Conservation (phyloP, 2,329 filamentous ascomycete genomes). For the Diaporthe batatas region DNA sequence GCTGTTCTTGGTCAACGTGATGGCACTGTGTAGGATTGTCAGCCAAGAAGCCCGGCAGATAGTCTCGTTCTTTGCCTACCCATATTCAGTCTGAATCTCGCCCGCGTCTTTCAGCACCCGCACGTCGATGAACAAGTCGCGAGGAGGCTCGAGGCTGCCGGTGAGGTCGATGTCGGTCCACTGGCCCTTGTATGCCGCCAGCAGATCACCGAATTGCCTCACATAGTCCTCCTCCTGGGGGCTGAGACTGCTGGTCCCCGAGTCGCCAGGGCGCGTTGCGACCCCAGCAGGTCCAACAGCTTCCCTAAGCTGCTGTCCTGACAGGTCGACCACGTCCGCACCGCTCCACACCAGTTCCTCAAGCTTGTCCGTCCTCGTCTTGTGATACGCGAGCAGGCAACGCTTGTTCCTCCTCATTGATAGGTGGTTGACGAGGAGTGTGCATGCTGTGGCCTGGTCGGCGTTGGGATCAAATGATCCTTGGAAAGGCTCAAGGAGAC, state of each 20-base stretch:
- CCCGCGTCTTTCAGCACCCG: conserved; percentile 95
- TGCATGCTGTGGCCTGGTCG: conserved; percentile 87
- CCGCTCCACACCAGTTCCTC: conserved; percentile 96
- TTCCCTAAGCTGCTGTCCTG: conserved; percentile 67
- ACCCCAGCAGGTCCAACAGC: conserved; percentile 53
- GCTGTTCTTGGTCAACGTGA: conserved; percentile 97
- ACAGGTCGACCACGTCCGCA: conserved; percentile 81
- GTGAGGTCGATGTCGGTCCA: conserved; percentile 99
- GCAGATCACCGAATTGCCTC: conserved; percentile 87
- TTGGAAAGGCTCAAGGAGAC: conserved; percentile 84
- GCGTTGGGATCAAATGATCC: conserved; percentile 87
- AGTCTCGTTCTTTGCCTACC: conserved; percentile 66
- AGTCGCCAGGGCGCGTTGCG: conserved; percentile 56
- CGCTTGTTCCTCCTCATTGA: conserved; percentile 97
- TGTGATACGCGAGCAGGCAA: conserved; percentile 94
- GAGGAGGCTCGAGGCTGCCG: conserved; percentile 92
- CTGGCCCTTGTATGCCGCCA: conserved; percentile 97
- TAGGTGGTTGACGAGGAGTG: conserved; percentile 91
- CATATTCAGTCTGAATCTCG: conserved; percentile 99
- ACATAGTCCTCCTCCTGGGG: conserved; percentile 98
- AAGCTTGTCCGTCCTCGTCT: conserved; percentile 88
- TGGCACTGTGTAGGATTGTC: conserved; percentile 71
- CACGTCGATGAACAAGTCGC: conserved; percentile 96
- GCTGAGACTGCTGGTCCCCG: conserved; percentile 81
- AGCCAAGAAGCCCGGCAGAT: conserved; percentile 26